Evolutionary conservation across 768 basidiomycete genomes (phyloP).

Genomic region (Termitomyces bulborhizus): DNA sequence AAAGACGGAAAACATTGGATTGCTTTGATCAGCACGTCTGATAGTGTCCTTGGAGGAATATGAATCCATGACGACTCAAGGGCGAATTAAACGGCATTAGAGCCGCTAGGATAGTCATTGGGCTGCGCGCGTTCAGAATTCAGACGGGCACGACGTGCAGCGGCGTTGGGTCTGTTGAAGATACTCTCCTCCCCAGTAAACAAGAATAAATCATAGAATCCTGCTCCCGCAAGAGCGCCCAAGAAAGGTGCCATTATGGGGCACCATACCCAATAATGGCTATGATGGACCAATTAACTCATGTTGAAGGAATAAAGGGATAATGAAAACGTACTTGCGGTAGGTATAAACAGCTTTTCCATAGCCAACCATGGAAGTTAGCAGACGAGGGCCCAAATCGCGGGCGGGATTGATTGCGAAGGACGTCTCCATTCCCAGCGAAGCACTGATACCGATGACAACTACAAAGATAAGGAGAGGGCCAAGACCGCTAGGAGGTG

Average conservation of each 20-base stretch:
- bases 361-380: constrained; percentile 67
- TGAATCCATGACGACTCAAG: neutral
- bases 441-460: constrained; percentile 48
- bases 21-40: neutral
- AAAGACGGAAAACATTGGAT: neutral
- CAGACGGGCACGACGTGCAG: constrained; percentile 6
- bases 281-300: constrained; percentile 15
- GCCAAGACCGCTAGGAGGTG: constrained; percentile 43
- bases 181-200: constrained; percentile 52
- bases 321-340: constrained; percentile 25
- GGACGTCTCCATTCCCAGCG: constrained; percentile 57
- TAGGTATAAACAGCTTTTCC: constrained; percentile 37
- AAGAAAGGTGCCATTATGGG: constrained; percentile 51
- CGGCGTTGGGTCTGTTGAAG: constrained; percentile 35
- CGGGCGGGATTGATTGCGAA: constrained; percentile 38
- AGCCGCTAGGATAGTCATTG: constrained; percentile 6
- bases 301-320: neutral
- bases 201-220: constrained; percentile 53
- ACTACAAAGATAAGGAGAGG: constrained; percentile 51
- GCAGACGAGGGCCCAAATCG: constrained; percentile 52
- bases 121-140: constrained; percentile 8
- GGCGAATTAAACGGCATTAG: constrained; percentile 4
- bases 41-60: neutral
- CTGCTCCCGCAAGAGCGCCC: constrained; percentile 46
- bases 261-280: constrained; percentile 75